These are phyloP conservation scores for Colletotrichum lentis DNA, from an alignment of 2,329 filamentous ascomycete genomes.

Conservation along the genomic window DNA sequence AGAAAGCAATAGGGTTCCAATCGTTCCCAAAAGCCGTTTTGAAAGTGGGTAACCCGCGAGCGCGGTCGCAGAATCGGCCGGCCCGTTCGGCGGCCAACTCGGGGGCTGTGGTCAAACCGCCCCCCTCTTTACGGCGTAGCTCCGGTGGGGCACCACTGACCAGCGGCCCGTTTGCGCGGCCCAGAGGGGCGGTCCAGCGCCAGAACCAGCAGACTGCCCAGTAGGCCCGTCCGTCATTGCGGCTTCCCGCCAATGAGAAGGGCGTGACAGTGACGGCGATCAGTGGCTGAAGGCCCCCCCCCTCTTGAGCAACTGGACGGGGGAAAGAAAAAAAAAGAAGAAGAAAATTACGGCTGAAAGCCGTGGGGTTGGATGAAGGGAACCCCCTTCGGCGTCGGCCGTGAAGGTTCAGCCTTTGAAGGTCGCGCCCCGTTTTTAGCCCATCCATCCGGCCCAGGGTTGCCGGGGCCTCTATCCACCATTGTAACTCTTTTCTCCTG, in stretches of 20 bases:
- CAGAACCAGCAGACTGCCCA: not conserved
- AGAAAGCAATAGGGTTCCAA: not conserved
- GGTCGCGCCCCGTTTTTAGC: constrained; percentile 20
- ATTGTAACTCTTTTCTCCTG: not conserved
- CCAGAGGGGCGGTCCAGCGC: constrained; percentile 1
- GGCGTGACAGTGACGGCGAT: not conserved
- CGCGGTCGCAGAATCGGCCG: constrained; percentile 24
- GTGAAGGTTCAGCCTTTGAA: constrained; percentile 9
- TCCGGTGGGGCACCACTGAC: constrained; percentile 25
- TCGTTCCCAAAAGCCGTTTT: not conserved
- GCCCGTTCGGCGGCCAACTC: constrained; percentile 29
- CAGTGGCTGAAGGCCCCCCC: constrained; percentile 4
- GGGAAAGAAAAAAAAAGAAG: not conserved
- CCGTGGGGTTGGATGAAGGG: not conserved
- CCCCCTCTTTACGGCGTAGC: constrained; percentile 21
- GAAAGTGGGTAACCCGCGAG: constrained; percentile 9
- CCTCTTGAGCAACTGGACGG: not conserved
- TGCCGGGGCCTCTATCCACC: not conserved
- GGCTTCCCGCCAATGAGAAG: constrained; percentile 22
- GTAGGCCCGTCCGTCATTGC: not conserved
- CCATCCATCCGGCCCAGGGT: constrained; percentile 6
- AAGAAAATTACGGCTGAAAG: constrained; percentile 3
- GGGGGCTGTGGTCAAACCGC: constrained; percentile 26
- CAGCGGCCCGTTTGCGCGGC: constrained; percentile 35
- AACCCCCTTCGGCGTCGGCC: constrained; percentile 26